A percentile compares a stretch with the other conserved stretches of the same genome.
Conservation (phyloP, 768 basidiomycete species). For the Pisolithus microcarpus region DNA sequence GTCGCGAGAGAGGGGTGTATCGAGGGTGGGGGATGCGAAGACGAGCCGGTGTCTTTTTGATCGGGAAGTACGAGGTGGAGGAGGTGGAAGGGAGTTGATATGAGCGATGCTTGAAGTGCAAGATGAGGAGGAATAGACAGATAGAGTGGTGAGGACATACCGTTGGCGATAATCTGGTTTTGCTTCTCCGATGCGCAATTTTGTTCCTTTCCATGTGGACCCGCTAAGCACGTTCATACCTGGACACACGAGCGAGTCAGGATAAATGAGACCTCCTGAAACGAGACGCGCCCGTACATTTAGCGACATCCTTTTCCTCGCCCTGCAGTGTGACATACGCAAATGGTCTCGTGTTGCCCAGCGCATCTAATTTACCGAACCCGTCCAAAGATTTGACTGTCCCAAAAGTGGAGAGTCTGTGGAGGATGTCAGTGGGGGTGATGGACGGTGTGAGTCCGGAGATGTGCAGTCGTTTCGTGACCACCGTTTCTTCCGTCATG, state of each 20-base stretch:
- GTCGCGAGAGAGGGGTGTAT: constrained; percentile 50
- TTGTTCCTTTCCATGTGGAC: constrained; percentile 83
- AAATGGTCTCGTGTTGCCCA: constrained; percentile 64
- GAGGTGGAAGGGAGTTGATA: constrained; percentile 10
- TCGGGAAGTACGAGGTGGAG: constrained; percentile 32
- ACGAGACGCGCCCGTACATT: constrained; percentile 43
- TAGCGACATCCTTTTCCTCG: constrained; percentile 48
- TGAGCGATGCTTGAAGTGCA: constrained; percentile 4
- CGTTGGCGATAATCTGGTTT: constrained; percentile 63
- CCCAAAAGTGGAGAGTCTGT: too few species aligned
- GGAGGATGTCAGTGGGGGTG: too few species aligned
- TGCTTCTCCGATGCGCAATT: constrained; percentile 77
- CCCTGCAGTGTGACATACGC: constrained; percentile 69
- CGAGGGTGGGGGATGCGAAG: constrained; percentile 44
- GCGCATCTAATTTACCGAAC: constrained; percentile 53
- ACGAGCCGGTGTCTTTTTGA: constrained; percentile 24
- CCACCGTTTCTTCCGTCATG: constrained; percentile 9
- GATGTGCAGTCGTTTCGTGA: constrained; percentile 63
- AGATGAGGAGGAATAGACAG: background rate
- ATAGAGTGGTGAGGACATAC: constrained; percentile 27
- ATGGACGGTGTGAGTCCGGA: too few species aligned
- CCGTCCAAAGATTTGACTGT: constrained; percentile 67
- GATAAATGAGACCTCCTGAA: background rate
- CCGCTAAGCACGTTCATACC: constrained; percentile 74
- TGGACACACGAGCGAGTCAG: constrained; percentile 19